Evolutionary conservation across 2,329 filamentous ascomycete species (phyloP).

Genomic region (Fusarium abutilonis): DNA sequence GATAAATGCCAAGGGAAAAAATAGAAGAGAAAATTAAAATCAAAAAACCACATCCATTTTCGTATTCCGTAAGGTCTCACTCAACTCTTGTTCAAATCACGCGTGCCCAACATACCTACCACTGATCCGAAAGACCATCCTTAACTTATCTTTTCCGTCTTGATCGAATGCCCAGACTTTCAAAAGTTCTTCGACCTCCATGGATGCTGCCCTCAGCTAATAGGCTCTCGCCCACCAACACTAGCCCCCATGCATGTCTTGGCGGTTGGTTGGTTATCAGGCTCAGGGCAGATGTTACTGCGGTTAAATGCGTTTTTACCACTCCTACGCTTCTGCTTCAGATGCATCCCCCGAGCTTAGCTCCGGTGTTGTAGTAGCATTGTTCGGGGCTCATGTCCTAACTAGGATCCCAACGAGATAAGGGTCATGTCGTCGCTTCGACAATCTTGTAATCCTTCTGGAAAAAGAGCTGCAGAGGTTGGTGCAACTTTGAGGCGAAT

Average conservation of each 20-base stretch:
- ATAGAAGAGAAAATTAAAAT: no score
- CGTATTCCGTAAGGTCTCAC: constrained; percentile 8
- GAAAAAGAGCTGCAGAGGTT: background rate
- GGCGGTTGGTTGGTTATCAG: constrained; percentile 33
- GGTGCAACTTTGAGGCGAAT: background rate
- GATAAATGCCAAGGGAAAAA: no score
- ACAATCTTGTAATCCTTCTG: background rate
- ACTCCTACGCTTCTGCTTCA: background rate
- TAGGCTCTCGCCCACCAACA: constrained; percentile 6
- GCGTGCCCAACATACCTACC: background rate
- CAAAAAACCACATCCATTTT: constrained; percentile 7
- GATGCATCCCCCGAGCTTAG: constrained; percentile 21
- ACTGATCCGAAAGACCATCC: background rate
- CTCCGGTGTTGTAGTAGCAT: constrained; percentile 12
- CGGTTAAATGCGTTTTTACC: constrained; percentile 6
- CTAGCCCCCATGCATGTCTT: constrained; percentile 23
- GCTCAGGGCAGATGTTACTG: constrained; percentile 3
- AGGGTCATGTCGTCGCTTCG: constrained; percentile 7
- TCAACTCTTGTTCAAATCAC: constrained; percentile 10
- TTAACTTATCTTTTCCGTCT: constrained; percentile 29
- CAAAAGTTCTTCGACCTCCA: constrained; percentile 33
- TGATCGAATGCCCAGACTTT: constrained; percentile 33
- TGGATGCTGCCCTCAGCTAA: constrained; percentile 14
- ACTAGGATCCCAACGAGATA: constrained; percentile 27
- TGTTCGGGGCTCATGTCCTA: constrained; percentile 23